A percentile compares a stretch with the other conserved stretches of the same genome.
Conservation (phyloP, 140 eudicot genomes). For the Artemisia princeps region DNA sequence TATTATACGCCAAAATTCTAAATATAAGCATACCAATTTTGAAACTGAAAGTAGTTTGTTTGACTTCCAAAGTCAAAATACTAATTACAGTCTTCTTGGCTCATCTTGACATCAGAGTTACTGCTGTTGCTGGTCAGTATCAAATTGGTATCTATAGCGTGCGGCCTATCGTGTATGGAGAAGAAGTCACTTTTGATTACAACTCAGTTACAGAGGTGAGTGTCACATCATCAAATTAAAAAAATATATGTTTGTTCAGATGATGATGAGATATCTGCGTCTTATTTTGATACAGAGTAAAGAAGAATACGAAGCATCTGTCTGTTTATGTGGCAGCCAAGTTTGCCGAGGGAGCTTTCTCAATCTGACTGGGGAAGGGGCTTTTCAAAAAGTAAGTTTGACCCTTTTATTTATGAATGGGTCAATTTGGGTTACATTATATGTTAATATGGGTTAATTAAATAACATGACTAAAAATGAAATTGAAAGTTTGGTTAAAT, state of each 20-base stretch:
- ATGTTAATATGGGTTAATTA: too few species aligned
- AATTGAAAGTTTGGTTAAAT: too few species aligned
- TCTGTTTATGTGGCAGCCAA: constrained; percentile 91
- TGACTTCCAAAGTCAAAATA: constrained; percentile 6
- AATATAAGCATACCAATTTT: not conserved
- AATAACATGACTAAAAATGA: too few species aligned
- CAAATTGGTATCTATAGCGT: constrained; percentile 86
- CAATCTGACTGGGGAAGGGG: constrained; percentile 91
- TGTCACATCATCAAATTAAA: not conserved
- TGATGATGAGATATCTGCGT: constrained; percentile 7
- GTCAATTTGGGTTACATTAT: not conserved
- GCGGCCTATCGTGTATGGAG: constrained; percentile 78
- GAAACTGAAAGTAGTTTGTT: not conserved
- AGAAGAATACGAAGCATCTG: constrained; percentile 96
- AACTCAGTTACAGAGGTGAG: constrained; percentile 93
- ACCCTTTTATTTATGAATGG: not conserved
- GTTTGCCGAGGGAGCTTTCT: constrained; percentile 94
- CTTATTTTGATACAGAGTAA: constrained; percentile 52
- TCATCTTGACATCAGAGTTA: constrained; percentile 58
- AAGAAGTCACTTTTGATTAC: constrained; percentile 91
- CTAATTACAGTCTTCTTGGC: constrained; percentile 3
- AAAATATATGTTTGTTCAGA: not conserved
- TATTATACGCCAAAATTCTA: not conserved
- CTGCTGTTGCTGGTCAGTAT: constrained; percentile 94
- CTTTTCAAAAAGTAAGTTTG: constrained; percentile 66